Base-by-base conservation (phyloP, 202 grass and related monocot genomes). In the Hordeum pubiflorum region DNA sequence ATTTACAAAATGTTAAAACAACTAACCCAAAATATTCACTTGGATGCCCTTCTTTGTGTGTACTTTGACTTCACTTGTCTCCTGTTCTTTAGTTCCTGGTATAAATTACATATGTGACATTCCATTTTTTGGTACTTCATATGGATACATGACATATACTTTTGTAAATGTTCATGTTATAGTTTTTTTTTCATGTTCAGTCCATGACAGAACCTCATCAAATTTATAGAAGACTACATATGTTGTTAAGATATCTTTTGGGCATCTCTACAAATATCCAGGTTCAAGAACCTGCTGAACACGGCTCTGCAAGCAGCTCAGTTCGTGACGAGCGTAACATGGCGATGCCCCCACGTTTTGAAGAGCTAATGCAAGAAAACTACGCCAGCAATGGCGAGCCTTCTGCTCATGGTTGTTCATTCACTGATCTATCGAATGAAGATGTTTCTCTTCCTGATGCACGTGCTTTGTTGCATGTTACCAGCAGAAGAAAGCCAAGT, bases 401-500 rank as follows among this genome's bases (percentile, higher is more conserved):
- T 76, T 84, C n/a, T 87, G 31, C 33, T 75, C 62, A 70, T 64
- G 67, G 52, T 71, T 79, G 26, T 61, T 80, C 70, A 82, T 64
- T 69, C 64, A 78, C 60, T 86, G 77, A 86, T 63, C 10, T 75
- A 34, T 86, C 81, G 54, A 72, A 85, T 36, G 70, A 76, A 58
- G 81, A 89, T 72, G 60, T 79, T 86, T 74, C 79, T 92, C 85
- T 97, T 74, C 88, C 88, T 69, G 88, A 94, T 71, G 89, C 87
- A 83, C 81, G 89, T 82, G 82, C 91, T 84, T 89, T 97, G 48
- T 57, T 92, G 62, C 80, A 92, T 80, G 91, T 97, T 79, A 97
- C 91, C 24, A 94, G 84, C 68, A 78, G 91, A 90, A 97, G 91
- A 81, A 97, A 91, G 81, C 63, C 79, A 32, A 92, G 72, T 81